phyloP scores from a whole-genome alignment of 192 early-diverging fungal genomes.

The Entophlyctis helioformis region DNA sequence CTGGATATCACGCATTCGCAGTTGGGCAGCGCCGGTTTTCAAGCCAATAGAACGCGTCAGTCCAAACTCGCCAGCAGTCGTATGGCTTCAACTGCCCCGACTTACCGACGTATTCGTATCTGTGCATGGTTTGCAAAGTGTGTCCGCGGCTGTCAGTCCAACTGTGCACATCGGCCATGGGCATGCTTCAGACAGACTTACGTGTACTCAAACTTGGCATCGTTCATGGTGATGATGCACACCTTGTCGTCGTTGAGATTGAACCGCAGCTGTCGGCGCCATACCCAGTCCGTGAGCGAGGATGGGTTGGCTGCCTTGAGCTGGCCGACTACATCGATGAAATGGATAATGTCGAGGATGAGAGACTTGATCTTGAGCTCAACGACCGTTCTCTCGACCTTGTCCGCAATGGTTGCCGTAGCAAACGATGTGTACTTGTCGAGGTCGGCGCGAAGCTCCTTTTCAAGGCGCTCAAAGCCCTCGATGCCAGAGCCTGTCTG shows the following conservation, averaged over 20 bases:
- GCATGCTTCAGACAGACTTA: too few species aligned
- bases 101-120: too few species aligned
- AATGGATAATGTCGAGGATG: slow-evolving; percentile 46
- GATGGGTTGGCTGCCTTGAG: slow-evolving; percentile 24
- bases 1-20: too few species aligned
- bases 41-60: neutral
- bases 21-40: too few species aligned
- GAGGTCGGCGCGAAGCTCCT: slow-evolving; percentile 23
- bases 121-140: too few species aligned
- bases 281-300: slow-evolving; percentile 27
- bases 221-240: slow-evolving; percentile 36
- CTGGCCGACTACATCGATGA: slow-evolving; percentile 40
- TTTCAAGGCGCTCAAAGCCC: slow-evolving; percentile 10
- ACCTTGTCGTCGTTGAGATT: slow-evolving; percentile 15
- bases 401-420: slow-evolving; percentile 23
- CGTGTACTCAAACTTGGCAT: slow-evolving; percentile 40
- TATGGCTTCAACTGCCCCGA: too few species aligned
- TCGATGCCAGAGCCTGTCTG: slow-evolving; percentile 11
- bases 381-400: slow-evolving; percentile 19
- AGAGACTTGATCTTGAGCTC: slow-evolving; percentile 40
- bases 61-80: slow-evolving; percentile 4
- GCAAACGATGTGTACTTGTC: slow-evolving; percentile 42
- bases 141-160: too few species aligned
- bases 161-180: too few species aligned
- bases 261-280: slow-evolving; percentile 40